phyloP scores from a whole-genome alignment of 441 rosid species.

The Omphalea diandra region DNA sequence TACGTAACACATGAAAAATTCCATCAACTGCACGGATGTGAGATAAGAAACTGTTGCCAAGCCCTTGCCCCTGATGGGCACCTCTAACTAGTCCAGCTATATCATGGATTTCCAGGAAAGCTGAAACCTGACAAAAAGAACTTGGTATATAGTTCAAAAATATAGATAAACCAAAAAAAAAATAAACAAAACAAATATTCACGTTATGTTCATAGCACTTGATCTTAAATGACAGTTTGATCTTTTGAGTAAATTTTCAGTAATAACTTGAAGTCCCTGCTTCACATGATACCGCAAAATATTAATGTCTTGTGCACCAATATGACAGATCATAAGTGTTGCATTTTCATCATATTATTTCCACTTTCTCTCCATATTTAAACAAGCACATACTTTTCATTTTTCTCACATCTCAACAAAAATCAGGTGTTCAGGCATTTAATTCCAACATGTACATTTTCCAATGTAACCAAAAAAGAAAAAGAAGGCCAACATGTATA shows the following conservation, averaged over 20 bases:
- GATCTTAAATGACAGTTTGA: not conserved
- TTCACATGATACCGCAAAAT: not conserved
- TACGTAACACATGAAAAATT: constrained; percentile 96
- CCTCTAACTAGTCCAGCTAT: constrained; percentile 98
- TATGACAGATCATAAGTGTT: not conserved
- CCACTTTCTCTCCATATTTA: not conserved
- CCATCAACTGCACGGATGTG: constrained; percentile 99
- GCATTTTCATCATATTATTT: constrained; percentile 1
- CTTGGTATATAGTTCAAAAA: not conserved
- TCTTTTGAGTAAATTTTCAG: not conserved
- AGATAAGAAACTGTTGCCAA: constrained; percentile 96
- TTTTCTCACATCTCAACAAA: not conserved
- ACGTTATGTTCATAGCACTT: not conserved
- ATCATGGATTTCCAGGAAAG: constrained; percentile 97
- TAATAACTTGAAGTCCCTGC: not conserved
- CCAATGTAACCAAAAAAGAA: too few relatives aligned
- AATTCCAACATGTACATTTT: not conserved
- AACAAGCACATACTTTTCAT: not conserved
- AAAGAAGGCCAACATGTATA: too few relatives aligned
- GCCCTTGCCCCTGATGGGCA: constrained; percentile 96
- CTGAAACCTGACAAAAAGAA: constrained; percentile 56
- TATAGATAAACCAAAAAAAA: not conserved
- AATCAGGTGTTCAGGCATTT: constrained; percentile 1
- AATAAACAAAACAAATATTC: not conserved
- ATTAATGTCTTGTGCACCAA: not conserved